These are phyloP conservation scores for Mariannaea elegans DNA, from an alignment of 2,329 filamentous ascomycete genomes.

Conservation along the genomic window DNA sequence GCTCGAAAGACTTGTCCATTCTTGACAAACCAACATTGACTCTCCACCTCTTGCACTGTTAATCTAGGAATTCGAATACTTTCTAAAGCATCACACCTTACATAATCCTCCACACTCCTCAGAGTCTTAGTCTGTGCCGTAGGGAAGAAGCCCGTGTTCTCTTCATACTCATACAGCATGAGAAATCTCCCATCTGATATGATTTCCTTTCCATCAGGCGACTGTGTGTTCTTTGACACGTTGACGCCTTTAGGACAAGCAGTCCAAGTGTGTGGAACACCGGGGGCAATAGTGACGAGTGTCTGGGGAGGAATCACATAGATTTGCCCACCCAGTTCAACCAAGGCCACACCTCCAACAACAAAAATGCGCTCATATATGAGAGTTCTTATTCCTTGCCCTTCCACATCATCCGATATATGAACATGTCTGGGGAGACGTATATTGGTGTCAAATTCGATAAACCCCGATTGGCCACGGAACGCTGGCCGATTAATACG, in stretches of 20 bases:
- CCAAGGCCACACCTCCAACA: background rate
- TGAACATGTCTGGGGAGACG: constrained; percentile 3
- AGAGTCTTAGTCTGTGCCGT: background rate
- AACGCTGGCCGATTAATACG: background rate
- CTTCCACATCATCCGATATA: background rate
- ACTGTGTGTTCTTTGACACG: background rate
- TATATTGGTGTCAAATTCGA: background rate
- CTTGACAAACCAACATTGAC: too few relatives aligned
- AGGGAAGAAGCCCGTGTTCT: constrained; percentile 1
- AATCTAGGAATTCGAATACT: background rate
- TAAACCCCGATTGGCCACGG: background rate
- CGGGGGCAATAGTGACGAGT: constrained; percentile 1
- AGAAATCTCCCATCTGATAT: constrained; percentile 1
- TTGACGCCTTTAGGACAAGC: background rate
- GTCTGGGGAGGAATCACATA: background rate
- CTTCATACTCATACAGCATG: background rate
- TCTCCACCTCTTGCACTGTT: too few relatives aligned
- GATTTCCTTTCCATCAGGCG: background rate
- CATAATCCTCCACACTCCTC: background rate
- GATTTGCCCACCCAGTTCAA: constrained; percentile 2
- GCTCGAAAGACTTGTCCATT: too few relatives aligned
- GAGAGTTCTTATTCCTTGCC: background rate
- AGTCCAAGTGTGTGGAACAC: constrained; percentile 5
- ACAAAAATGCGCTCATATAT: background rate
- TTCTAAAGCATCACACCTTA: background rate